These are phyloP conservation scores for Hypoxylon cercidicola DNA, from an alignment of 495 filamentous ascomycete species.

Conservation along the genomic window DNA sequence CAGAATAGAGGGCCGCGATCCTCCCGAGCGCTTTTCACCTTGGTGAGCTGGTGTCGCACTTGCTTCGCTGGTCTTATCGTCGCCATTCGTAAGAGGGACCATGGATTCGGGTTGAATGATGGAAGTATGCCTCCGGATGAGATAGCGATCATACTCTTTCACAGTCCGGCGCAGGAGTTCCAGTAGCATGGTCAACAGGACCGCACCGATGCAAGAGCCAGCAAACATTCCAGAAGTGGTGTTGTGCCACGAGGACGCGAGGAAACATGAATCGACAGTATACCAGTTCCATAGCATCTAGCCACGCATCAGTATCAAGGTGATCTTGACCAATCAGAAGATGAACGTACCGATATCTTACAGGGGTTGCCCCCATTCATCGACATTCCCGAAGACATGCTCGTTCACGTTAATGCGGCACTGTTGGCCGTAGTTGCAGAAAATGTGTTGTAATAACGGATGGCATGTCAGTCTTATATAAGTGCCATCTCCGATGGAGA, in stretches of 20 bases:
- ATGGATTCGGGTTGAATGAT: background rate
- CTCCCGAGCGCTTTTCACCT: background rate
- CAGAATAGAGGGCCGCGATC: slow-evolving; percentile 57
- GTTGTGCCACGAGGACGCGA: slow-evolving; percentile 68
- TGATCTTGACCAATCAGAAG: background rate
- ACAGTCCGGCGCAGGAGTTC: slow-evolving; percentile 67
- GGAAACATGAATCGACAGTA: slow-evolving; percentile 71
- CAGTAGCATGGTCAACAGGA: slow-evolving; percentile 66
- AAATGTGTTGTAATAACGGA: slow-evolving; percentile 10
- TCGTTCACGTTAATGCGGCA: slow-evolving; percentile 11
- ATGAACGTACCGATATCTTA: slow-evolving; percentile 22
- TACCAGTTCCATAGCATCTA: slow-evolving; percentile 80
- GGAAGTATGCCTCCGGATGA: slow-evolving; percentile 58
- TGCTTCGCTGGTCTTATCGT: slow-evolving; percentile 7
- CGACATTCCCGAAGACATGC: slow-evolving; percentile 17
- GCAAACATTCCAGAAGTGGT: slow-evolving; percentile 67
- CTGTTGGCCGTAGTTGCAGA: slow-evolving; percentile 2
- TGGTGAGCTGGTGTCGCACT: slow-evolving; percentile 2
- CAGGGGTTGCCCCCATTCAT: slow-evolving; percentile 10
- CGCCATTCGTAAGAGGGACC: background rate
- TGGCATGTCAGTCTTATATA: slow-evolving; percentile 20
- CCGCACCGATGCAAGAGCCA: slow-evolving; percentile 70
- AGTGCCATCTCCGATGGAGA: background rate
- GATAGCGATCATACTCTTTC: slow-evolving; percentile 71
- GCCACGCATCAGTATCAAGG: background rate